These are phyloP conservation scores for Candida michaelii DNA, from an alignment of 805 yeast genomes.

Conservation along the genomic window DNA sequence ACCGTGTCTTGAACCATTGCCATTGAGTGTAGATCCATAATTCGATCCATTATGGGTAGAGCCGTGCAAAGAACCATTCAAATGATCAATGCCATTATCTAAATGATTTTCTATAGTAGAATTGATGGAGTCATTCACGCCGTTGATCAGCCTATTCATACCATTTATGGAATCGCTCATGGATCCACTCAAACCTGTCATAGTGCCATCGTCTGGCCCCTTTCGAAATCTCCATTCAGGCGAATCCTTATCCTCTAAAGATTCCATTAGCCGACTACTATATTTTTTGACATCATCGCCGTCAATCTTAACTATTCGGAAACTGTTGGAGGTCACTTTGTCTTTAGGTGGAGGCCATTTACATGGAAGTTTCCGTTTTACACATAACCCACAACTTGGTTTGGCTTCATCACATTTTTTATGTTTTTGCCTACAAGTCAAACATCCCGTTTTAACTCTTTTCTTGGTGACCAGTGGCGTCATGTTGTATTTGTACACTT, in stretches of 20 bases:
- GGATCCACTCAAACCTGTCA: too few relatives aligned
- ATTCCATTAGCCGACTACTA: constrained; percentile 10
- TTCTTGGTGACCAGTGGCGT: background rate
- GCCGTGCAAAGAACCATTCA: background rate
- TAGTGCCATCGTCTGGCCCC: too few relatives aligned
- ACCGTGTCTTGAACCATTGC: background rate
- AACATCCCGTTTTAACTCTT: constrained; percentile 18
- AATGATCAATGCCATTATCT: too few relatives aligned
- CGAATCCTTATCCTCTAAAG: constrained; percentile 7
- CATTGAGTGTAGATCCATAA: background rate
- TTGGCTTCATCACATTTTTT: constrained; percentile 20
- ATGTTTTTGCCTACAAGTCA: constrained; percentile 17
- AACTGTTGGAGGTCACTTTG: constrained; percentile 10
- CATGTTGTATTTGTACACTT: background rate
- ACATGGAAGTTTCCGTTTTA: constrained; percentile 12
- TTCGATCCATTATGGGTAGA: background rate
- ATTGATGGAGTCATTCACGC: too few relatives aligned
- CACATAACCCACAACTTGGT: constrained; percentile 17
- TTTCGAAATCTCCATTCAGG: constrained; percentile 5
- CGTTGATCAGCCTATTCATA: too few relatives aligned
- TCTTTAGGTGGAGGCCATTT: constrained; percentile 14
- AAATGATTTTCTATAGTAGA: too few relatives aligned
- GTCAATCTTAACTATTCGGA: constrained; percentile 10
- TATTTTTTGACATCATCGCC: constrained; percentile 8
- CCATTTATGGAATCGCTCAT: too few relatives aligned